Evolutionary conservation across 441 rosid species (phyloP).

Genomic region (Pelargonium citronellum): DNA sequence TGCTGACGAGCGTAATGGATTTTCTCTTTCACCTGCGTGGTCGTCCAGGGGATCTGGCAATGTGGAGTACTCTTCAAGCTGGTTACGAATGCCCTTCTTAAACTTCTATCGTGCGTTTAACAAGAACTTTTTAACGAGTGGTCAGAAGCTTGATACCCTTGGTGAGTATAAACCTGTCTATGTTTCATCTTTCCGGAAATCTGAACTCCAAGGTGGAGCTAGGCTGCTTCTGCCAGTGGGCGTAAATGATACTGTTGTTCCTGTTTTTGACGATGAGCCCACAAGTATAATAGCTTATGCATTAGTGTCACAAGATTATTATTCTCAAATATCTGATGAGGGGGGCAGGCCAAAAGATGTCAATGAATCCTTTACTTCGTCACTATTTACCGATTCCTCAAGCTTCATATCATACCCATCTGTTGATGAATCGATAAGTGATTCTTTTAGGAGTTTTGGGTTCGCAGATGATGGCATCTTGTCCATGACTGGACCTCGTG

Average conservation of each 20-base stretch:
- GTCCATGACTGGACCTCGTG: constrained; percentile 53
- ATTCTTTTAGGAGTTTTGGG: constrained; percentile 52
- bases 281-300: constrained; percentile 90
- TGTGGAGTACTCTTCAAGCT: constrained; percentile 54
- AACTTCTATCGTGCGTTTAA: constrained; percentile 68
- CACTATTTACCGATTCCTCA: constrained; percentile 37
- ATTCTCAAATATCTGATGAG: constrained; percentile 45
- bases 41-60: constrained; percentile 43
- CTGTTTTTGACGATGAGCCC: constrained; percentile 92
- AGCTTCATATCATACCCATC: constrained; percentile 30
- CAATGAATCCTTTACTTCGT: constrained; percentile 47
- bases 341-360: constrained; percentile 50
- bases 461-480: constrained; percentile 52
- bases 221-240: constrained; percentile 76
- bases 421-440: constrained; percentile 48
- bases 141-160: constrained; percentile 66
- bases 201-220: constrained; percentile 62
- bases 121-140: constrained; percentile 54
- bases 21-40: constrained; percentile 37
- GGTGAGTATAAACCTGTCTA: constrained; percentile 66
- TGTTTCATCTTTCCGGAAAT: constrained; percentile 57
- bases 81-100: constrained; percentile 71
- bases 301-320: constrained; percentile 60
- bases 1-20: constrained; percentile 37
- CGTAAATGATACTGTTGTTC: constrained; percentile 65